Evolutionary conservation across 345 rosid genomes (phyloP).

Genomic region (Physaria fendleri): DNA sequence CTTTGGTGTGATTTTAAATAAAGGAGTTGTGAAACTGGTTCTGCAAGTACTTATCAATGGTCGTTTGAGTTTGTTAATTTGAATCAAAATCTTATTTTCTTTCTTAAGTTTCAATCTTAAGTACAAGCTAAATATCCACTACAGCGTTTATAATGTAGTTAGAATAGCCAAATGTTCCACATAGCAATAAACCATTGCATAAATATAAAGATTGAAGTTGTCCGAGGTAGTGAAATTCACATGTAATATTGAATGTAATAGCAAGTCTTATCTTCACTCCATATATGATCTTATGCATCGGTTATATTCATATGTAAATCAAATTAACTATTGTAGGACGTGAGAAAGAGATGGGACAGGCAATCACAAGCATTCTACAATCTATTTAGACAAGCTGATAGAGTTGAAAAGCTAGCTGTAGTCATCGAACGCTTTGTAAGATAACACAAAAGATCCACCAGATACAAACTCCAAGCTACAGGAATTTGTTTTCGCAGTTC

Average conservation of each 20-base stretch:
- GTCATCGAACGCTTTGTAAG: conserved; percentile 79
- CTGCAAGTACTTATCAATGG: conserved; percentile 3
- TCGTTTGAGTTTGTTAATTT: conserved; percentile 32
- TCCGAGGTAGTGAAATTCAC: too few species aligned
- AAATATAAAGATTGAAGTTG: too few species aligned
- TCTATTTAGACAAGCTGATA: conserved; percentile 93
- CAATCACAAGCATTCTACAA: conserved; percentile 91
- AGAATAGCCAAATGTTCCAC: too few species aligned
- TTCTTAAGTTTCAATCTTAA: conserved; percentile 14
- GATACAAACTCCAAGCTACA: neutral
- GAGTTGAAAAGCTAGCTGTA: conserved; percentile 86
- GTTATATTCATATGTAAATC: neutral
- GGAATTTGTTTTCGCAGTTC: neutral
- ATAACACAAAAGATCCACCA: neutral
- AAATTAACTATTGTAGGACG: conserved; percentile 49
- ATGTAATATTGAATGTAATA: conserved; percentile 77
- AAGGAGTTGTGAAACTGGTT: conserved; percentile 23
- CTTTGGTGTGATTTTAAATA: conserved; percentile 11
- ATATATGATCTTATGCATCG: neutral
- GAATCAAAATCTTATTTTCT: conserved; percentile 7
- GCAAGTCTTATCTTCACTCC: conserved; percentile 18
- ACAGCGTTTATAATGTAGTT: too few species aligned
- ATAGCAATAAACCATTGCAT: too few species aligned
- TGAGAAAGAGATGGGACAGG: conserved; percentile 89
- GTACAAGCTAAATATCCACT: conserved; percentile 28